A percentile compares a stretch with the other conserved stretches of the same genome.
phyloP scores from a whole-genome alignment of 257 asterid species.

The Verbena officinalis region DNA sequence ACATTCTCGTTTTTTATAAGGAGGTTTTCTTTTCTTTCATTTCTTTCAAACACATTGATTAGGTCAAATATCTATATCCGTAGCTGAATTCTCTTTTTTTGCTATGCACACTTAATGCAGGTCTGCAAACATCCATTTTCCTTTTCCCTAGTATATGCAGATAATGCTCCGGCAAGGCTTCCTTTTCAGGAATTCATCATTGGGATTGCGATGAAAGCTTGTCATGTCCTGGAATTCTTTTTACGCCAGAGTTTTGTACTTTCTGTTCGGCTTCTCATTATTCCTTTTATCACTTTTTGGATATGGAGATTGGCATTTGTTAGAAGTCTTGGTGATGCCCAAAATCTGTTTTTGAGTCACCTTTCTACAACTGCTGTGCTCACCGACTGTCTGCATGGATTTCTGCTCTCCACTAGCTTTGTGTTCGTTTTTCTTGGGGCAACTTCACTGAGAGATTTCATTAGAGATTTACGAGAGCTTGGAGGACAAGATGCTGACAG shows the following conservation, averaged over 20 bases:
- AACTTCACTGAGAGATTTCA: slow-evolving; percentile 95
- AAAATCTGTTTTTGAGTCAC: slow-evolving; percentile 82
- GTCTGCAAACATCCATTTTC: slow-evolving; percentile 97
- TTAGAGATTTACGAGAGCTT: slow-evolving; percentile 84
- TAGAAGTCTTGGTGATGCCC: slow-evolving; percentile 91
- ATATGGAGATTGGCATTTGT: slow-evolving; percentile 97
- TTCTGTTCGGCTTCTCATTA: slow-evolving; percentile 94
- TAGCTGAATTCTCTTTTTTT: slow-evolving; percentile 4
- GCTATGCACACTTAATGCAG: slow-evolving; percentile 42
- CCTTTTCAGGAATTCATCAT: slow-evolving; percentile 86
- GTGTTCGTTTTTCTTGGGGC: slow-evolving; percentile 98
- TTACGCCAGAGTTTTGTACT: slow-evolving; percentile 92
- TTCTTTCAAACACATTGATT: slow-evolving; percentile 5
- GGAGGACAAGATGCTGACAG: slow-evolving; percentile 97
- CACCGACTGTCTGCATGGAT: slow-evolving; percentile 96
- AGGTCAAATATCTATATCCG: slow-evolving; percentile 4
- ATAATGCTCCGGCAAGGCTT: slow-evolving; percentile 90
- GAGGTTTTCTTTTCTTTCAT: slow-evolving; percentile 14
- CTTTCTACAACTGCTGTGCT: slow-evolving; percentile 80
- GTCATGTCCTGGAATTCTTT: slow-evolving; percentile 89
- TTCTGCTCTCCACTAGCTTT: slow-evolving; percentile 94
- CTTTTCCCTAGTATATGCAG: slow-evolving; percentile 95
- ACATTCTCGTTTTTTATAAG: neutral
- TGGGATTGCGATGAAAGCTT: slow-evolving; percentile 93
- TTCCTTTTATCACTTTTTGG: slow-evolving; percentile 97